These are phyloP conservation scores for Yamadazyma scolyti DNA, from an alignment of 805 yeast genomes.

Conservation along the genomic window DNA sequence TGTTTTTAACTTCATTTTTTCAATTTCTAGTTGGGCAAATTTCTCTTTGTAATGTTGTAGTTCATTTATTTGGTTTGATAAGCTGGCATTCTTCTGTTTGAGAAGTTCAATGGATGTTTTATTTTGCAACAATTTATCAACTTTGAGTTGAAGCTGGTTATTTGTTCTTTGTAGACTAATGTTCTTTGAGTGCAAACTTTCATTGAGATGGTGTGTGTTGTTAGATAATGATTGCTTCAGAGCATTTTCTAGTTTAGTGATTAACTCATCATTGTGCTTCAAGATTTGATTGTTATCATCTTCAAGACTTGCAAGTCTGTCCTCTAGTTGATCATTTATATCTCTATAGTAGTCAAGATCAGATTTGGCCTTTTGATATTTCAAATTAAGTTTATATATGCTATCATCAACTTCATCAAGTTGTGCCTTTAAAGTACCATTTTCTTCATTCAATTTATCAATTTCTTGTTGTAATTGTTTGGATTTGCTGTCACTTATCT, in stretches of 20 bases:
- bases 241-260: conserved; percentile 17
- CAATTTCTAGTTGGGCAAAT: conserved; percentile 46
- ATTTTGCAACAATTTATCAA: conserved; percentile 47
- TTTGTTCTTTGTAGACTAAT: conserved; percentile 43
- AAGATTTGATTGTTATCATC: conserved; percentile 13
- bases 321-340: conserved; percentile 35
- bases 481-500: conserved; percentile 18
- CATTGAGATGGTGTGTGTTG: conserved; percentile 11
- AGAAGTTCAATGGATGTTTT: conserved; percentile 49
- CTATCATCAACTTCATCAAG: conserved; percentile 11
- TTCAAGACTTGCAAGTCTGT: conserved; percentile 28
- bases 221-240: conserved; percentile 8
- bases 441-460: conserved; percentile 16
- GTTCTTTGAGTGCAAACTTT: conserved; percentile 26
- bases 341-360: conserved; percentile 31
- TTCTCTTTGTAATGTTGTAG: conserved; percentile 43
- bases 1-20: conserved; percentile 44
- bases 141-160: conserved; percentile 49
- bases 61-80: conserved; percentile 34
- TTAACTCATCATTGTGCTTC: conserved; percentile 26
- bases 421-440: conserved; percentile 5
- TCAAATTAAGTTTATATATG: conserved; percentile 13
- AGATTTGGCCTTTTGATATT: conserved; percentile 31
- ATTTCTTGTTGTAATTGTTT: conserved; percentile 17
- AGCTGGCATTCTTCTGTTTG: conserved; percentile 49